Evolutionary conservation across 441 rosid species (phyloP).

Genomic region (Populus hybrid): DNA sequence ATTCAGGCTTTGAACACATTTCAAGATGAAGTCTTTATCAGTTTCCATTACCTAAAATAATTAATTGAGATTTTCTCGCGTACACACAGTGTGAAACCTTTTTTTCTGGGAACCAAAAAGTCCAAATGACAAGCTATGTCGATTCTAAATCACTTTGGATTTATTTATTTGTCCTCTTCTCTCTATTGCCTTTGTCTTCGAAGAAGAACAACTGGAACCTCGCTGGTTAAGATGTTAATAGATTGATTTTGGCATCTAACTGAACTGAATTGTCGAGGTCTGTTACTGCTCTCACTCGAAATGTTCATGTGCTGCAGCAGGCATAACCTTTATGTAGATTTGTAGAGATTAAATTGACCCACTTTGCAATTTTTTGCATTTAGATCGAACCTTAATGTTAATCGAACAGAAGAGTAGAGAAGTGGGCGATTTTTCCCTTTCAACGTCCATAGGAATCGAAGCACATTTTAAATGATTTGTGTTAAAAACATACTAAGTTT

Average conservation of each 20-base stretch:
- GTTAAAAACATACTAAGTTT: too few relatives aligned
- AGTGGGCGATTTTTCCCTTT: not conserved
- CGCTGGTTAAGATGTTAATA: not conserved
- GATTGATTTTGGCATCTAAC: not conserved
- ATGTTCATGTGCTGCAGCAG: not conserved
- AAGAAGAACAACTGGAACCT: not conserved
- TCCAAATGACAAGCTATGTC: not conserved
- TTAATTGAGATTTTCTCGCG: not conserved
- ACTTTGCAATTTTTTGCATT: too few relatives aligned
- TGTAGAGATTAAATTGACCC: not conserved
- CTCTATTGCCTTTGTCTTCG: not conserved
- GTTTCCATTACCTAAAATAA: not conserved
- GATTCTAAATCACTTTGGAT: not conserved
- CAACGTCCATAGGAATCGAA: not conserved
- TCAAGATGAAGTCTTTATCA: not conserved
- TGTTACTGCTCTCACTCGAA: not conserved
- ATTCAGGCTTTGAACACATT: not conserved
- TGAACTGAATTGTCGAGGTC: too few relatives aligned
- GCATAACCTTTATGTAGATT: not conserved
- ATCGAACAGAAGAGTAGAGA: not conserved
- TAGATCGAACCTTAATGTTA: not conserved
- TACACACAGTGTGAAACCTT: not conserved
- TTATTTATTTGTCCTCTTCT: not conserved
- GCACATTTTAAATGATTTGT: not conserved
- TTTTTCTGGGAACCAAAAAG: not conserved